Evolutionary conservation across 2,329 filamentous ascomycete genomes (phyloP), one percentile per base, ranked within the genome.

Genomic region (Cladosporium sp.): DNA sequence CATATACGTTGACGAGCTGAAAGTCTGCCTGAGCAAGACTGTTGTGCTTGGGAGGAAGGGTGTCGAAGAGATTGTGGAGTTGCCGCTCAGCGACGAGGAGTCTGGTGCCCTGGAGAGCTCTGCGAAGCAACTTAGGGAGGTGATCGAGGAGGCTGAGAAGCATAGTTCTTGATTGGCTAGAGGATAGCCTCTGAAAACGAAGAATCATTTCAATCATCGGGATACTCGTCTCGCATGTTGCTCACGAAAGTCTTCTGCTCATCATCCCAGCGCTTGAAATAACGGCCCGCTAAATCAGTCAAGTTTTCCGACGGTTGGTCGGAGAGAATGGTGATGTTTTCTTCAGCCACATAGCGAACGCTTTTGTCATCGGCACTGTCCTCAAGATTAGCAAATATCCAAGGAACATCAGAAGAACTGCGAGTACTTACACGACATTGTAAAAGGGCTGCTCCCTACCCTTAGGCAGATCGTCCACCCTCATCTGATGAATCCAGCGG

Each of bases 241-340:
- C 89, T 95, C 32, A 95, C 78, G 72, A 97, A 98, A 3, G 72
- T 76, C 59, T 82, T 82, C 0, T 71, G 76, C 33, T 72, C 73
- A 4, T 68, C 64, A 69, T 96, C 88, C 77, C 90, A 97, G 40
- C 89, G 78, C 69, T 89, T 95, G 69, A 98, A 97, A 68, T 88
- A 89, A 61, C 85, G 86, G 0, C 93, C 93, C 3, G 90, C 89
- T 59, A 87, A 70, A 43, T 76, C 75, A 64, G 89, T 78, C 56
- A 95, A 74, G 33, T 75, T 59, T 59, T 60, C 53, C 9, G 60
- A 28, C 11, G 35, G 53, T 10, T 13, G 33, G 61, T 63, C 37
- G 72, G 67, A 68, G 63, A 89, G 72, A n/a, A 84, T 70, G 54
- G 83, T 73, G 52, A 96, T 86, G 61, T 91, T 95, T 62, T 91